A percentile compares a stretch with the other conserved stretches of the same genome.
phyloP scores from a whole-genome alignment of 768 basidiomycete genomes.

The Lactarius tabidus region DNA sequence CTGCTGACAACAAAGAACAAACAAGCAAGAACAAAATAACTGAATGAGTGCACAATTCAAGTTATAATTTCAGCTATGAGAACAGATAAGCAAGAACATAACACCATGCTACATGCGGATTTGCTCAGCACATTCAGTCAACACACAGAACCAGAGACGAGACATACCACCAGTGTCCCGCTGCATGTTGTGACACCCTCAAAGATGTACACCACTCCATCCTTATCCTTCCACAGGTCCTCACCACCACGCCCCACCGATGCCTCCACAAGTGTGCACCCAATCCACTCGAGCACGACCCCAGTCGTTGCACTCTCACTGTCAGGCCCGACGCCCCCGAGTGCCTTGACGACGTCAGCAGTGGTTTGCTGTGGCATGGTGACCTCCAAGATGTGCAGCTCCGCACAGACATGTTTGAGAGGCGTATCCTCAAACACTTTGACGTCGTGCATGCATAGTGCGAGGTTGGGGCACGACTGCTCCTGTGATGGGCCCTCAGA shows the following conservation, averaged over 20 bases:
- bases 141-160: background rate
- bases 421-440: conserved; percentile 98
- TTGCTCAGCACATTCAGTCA: background rate
- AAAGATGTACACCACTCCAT: conserved; percentile 87
- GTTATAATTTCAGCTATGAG: too few species aligned
- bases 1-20: too few species aligned
- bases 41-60: too few species aligned
- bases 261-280: conserved; percentile 64
- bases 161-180: conserved; percentile 70
- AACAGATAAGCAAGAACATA: too few species aligned
- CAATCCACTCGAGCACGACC: too few species aligned
- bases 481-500: too few species aligned
- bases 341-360: conserved; percentile 90
- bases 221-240: conserved; percentile 85
- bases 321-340: conserved; percentile 79
- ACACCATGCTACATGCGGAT: too few species aligned
- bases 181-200: conserved; percentile 92
- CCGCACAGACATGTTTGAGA: conserved; percentile 71
- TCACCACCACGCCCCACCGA: conserved; percentile 48
- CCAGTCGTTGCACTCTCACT: conserved; percentile 40
- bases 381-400: conserved; percentile 52
- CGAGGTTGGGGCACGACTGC: conserved; percentile 85
- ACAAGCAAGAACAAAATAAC: too few species aligned
- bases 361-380: conserved; percentile 90
- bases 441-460: conserved; percentile 80